Evolutionary conservation across 2,329 filamentous ascomycete species (phyloP).

Genomic region (Colletotrichum aenigma): DNA sequence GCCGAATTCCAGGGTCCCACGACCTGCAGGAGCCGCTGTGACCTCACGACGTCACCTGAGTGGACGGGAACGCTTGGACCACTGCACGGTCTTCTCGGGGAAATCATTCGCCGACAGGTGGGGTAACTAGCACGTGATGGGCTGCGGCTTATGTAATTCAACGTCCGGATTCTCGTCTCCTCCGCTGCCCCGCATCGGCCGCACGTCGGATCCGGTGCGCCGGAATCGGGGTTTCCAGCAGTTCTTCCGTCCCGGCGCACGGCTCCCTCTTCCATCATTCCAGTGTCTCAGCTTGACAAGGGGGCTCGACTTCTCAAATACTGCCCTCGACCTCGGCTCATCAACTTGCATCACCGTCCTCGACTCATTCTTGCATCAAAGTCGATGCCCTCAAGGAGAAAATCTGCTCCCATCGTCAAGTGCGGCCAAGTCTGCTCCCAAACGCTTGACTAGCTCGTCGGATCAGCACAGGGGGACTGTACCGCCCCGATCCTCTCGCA

Average conservation of each 20-base stretch:
- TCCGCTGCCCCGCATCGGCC: background rate
- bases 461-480: background rate
- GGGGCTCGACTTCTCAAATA: background rate
- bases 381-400: background rate
- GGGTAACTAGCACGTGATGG: background rate
- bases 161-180: rapidly evolving
- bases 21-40: background rate
- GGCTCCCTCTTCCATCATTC: background rate
- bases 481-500: background rate
- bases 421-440: background rate
- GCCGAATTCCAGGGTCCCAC: constrained; percentile 18
- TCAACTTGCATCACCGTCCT: background rate
- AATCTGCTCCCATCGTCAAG: background rate
- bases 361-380: background rate
- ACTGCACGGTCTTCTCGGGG: background rate
- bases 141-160: background rate
- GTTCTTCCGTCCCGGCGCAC: constrained; percentile 10
- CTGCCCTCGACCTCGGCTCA: background rate
- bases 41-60: constrained; percentile 10
- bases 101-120: background rate
- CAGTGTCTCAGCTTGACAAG: background rate
- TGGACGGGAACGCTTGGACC: background rate
- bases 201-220: background rate
- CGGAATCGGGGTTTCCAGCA: background rate
- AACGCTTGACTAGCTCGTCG: background rate